A percentile compares a stretch with the other conserved stretches of the same genome.
These are phyloP conservation scores for Nitzschia putrida DNA, from an alignment of 108 stramenopile genomes.

Conservation along the genomic window DNA sequence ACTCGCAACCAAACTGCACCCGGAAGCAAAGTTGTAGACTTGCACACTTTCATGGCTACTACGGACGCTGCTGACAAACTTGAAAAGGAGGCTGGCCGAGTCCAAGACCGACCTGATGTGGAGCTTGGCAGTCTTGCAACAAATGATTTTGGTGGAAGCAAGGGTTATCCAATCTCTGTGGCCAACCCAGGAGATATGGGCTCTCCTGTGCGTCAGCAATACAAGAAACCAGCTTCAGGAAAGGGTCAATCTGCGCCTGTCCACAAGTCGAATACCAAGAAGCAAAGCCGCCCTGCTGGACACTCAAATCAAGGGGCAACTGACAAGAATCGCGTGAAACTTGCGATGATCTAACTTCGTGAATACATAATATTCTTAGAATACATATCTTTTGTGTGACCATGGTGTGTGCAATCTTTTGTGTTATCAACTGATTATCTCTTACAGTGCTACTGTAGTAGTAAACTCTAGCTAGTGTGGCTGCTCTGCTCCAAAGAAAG, in stretches of 20 bases:
- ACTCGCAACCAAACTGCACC: background rate
- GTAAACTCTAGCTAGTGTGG: too few species aligned
- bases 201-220: too few species aligned
- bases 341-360: background rate
- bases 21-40: conserved; percentile 27
- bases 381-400: too few species aligned
- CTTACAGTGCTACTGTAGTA: too few species aligned
- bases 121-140: conserved; percentile 52
- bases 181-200: conserved; percentile 4
- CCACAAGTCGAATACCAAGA: background rate
- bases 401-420: too few species aligned
- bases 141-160: conserved; percentile 26
- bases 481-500: too few species aligned
- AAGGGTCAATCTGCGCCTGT: too few species aligned
- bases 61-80: conserved; percentile 17
- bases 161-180: conserved; percentile 17
- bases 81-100: conserved; percentile 42
- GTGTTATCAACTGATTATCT: too few species aligned
- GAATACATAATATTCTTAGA: too few species aligned
- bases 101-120: conserved; percentile 40
- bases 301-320: background rate
- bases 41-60: conserved; percentile 36
- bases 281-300: background rate
- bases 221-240: background rate
- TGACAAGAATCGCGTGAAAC: background rate